phyloP scores from a whole-genome alignment of 2,329 filamentous ascomycete genomes.

The Xylaria sp. region DNA sequence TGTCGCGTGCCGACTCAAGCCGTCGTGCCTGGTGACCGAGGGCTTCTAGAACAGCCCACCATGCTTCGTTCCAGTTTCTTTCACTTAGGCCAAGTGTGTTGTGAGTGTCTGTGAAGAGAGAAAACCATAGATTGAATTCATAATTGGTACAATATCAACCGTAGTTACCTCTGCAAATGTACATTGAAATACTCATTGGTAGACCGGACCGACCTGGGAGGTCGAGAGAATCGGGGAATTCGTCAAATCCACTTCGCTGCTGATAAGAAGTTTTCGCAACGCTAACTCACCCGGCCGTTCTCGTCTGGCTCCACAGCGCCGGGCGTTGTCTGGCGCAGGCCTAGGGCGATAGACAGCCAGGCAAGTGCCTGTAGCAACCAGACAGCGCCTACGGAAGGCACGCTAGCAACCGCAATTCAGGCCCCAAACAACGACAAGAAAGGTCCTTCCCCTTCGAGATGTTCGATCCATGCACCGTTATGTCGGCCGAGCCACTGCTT shows the following conservation, averaged over 20 bases:
- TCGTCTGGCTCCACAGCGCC: no score
- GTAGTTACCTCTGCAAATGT: no score
- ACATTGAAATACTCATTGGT: no score
- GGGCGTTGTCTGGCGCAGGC: background rate
- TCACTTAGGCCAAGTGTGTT: no score
- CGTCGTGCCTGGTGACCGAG: background rate
- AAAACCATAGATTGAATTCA: background rate
- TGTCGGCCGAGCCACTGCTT: background rate
- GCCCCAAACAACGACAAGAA: background rate
- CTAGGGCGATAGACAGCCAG: no score
- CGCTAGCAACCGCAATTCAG: no score
- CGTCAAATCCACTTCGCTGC: background rate
- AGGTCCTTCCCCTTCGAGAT: background rate
- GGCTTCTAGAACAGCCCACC: background rate
- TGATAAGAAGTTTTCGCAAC: background rate
- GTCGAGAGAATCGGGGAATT: no score
- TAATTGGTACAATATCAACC: no score
- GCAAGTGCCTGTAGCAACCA: no score
- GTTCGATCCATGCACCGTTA: background rate
- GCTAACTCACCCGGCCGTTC: background rate
- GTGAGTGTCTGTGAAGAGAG: background rate
- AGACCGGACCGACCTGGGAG: no score
- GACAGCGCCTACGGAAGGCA: no score
- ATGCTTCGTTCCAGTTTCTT: background rate
- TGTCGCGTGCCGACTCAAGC: background rate